Evolutionary conservation across 2,329 filamentous ascomycete species (phyloP).

Genomic region (Xylariales sp.): DNA sequence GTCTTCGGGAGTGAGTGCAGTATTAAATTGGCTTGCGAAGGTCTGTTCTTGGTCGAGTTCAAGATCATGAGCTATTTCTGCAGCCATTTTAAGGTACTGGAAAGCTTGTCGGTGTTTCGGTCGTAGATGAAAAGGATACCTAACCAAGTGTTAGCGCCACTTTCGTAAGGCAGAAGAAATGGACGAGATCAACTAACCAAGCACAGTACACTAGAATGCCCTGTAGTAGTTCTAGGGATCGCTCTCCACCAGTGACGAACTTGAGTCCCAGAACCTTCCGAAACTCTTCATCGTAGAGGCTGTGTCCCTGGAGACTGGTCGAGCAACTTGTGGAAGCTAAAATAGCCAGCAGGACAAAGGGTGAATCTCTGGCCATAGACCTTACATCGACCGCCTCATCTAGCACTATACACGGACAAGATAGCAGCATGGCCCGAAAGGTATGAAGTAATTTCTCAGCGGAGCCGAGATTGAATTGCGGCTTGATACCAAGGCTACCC

Average conservation of each 20-base stretch:
- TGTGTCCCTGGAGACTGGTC: slow-evolving; percentile 45
- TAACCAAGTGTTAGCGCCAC: slow-evolving; percentile 19
- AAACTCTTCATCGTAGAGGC: slow-evolving; percentile 53
- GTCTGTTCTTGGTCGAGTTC: slow-evolving; percentile 39
- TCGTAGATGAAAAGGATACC: slow-evolving; percentile 52
- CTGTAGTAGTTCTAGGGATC: slow-evolving; percentile 51
- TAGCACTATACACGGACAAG: slow-evolving; percentile 40
- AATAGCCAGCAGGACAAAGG: slow-evolving; percentile 51
- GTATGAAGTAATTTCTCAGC: slow-evolving; percentile 39
- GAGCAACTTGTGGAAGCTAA: slow-evolving; percentile 46
- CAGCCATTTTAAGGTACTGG: slow-evolving; percentile 49
- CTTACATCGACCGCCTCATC: slow-evolving; percentile 36
- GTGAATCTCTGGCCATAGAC: slow-evolving; percentile 38
- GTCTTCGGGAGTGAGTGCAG: slow-evolving; percentile 17
- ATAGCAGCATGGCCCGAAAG: slow-evolving; percentile 38
- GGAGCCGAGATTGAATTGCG: slow-evolving; percentile 52
- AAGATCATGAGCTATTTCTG: slow-evolving; percentile 45
- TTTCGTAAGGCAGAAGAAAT: background rate
- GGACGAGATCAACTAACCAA: slow-evolving; percentile 37
- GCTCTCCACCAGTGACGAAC: slow-evolving; percentile 52
- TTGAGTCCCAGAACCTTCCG: slow-evolving; percentile 52
- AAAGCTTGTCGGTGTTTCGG: slow-evolving; percentile 44
- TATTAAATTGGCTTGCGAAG: slow-evolving; percentile 1
- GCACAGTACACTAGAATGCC: slow-evolving; percentile 53
- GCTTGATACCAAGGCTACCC: slow-evolving; percentile 39